Evolutionary conservation across 1,284 basidiomycete species (phyloP).

Genomic region (Boletellus deceptivus): DNA sequence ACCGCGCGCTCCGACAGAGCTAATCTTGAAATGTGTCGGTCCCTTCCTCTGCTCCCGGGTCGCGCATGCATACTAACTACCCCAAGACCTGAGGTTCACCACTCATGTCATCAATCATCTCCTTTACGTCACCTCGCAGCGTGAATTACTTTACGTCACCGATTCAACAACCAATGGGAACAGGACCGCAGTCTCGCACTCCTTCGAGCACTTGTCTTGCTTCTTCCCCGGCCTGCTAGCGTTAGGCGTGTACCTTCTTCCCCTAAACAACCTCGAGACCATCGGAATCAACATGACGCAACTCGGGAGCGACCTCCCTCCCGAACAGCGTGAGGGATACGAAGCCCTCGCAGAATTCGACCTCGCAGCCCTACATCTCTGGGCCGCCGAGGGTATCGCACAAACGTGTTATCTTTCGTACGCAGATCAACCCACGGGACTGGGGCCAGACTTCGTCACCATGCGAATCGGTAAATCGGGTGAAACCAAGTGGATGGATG

Average conservation of each 20-base stretch:
- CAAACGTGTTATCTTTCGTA: conserved; percentile 67
- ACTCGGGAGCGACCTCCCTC: conserved; percentile 38
- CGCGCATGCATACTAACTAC: conserved; percentile 5
- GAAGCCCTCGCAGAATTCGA: conserved; percentile 39
- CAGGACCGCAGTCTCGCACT: conserved; percentile 43
- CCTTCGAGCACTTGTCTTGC: conserved; percentile 74
- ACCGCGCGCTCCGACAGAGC: conserved; percentile 57
- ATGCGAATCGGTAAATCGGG: conserved; percentile 38
- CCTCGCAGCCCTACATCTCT: conserved; percentile 54
- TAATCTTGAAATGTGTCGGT: conserved; percentile 64
- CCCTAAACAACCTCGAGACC: conserved; percentile 47
- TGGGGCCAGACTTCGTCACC: conserved; percentile 58
- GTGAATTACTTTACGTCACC: conserved; percentile 69
- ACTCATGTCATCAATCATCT: conserved; percentile 62
- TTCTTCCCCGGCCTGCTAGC: conserved; percentile 78
- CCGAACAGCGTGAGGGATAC: conserved; percentile 37
- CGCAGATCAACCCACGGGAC: conserved; percentile 56
- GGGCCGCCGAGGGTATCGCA: conserved; percentile 68
- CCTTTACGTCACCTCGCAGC: conserved; percentile 62
- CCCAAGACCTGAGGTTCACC: conserved; percentile 60
- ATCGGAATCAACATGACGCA: conserved; percentile 43
- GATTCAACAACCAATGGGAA: conserved; percentile 41
- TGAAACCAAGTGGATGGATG: conserved; percentile 50
- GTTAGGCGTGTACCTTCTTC: conserved; percentile 63
- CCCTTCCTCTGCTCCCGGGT: background rate